Conservation (phyloP, 768 basidiomycete species). For the Suillus decipiens region DNA sequence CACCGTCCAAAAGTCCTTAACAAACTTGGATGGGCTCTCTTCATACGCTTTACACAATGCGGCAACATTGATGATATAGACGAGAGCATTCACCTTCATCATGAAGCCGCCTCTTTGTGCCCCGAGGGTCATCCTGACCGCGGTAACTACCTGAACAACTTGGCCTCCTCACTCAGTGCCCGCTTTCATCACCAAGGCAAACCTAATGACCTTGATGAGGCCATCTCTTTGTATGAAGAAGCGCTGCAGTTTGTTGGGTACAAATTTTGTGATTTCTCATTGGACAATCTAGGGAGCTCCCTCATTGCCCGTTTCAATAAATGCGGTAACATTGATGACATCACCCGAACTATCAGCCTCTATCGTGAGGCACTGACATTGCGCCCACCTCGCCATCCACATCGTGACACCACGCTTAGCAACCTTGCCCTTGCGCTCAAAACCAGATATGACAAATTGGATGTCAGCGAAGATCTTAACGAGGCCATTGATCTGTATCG, state of each 20-base stretch:
- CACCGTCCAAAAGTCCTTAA: background rate
- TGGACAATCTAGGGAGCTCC: constrained; percentile 19
- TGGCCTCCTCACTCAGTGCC: constrained; percentile 13
- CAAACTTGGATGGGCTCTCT: background rate
- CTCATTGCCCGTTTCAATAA: constrained; percentile 21
- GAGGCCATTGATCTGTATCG: constrained; percentile 19
- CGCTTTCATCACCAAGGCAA: constrained; percentile 16
- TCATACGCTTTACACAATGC: constrained; percentile 7
- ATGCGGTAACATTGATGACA: constrained; percentile 15
- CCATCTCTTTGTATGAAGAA: background rate
- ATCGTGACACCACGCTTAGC: constrained; percentile 8
- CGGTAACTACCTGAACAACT: constrained; percentile 5
- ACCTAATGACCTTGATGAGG: background rate
- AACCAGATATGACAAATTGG: constrained; percentile 13
- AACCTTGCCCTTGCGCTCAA: constrained; percentile 19
- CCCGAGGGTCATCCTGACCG: constrained; percentile 13
- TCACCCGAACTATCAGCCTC: constrained; percentile 15
- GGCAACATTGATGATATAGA: constrained; percentile 13
- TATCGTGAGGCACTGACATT: constrained; percentile 12
- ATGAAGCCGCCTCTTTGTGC: constrained; percentile 13
- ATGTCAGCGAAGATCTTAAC: constrained; percentile 18
- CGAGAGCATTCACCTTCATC: constrained; percentile 4
- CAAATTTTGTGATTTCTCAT: constrained; percentile 1
- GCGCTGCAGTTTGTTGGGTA: background rate
- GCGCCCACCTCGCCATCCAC: constrained; percentile 9